Evolutionary conservation across 1,139 yeast genomes (phyloP), one percentile per base, ranked within the genome.

Genomic region (Geotrichum citri-aurantii): DNA sequence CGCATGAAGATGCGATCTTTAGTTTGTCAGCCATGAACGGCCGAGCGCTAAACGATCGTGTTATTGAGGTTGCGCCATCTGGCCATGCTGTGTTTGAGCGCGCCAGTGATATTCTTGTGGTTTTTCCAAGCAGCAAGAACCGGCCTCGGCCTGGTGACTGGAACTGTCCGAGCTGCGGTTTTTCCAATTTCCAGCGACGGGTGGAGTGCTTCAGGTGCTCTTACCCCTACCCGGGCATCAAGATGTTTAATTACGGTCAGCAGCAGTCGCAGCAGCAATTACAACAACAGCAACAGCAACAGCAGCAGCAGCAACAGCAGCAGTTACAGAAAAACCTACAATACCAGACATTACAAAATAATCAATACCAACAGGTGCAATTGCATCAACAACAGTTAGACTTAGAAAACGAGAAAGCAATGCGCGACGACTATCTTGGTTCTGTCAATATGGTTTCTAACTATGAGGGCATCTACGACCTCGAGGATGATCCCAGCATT

Each of bases 81-180:
- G 85, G 95, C 48, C 80, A 85, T 1, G 75, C 80, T 49, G 88
- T 92, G 1, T 76, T 92, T 58, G 96, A 89, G 65, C 81, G 83
- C 61, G 97, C 97, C 0, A 85, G 83, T 64, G 95, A 87, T 48
- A 81, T 91, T 55, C 76, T 92, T 60, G 80, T 89, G 0, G 89
- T 95, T 10, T 91, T 92, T 72, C 96, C 97, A 14, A 85, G 91
- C 27, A 85, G 89, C 54, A 91, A 91, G 68, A 91, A 91, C 71
- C 81, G 95, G 66, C 96, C 97, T 26, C 80, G 98, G 68, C 97
- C 97, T 0, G 98, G 98, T 26, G 98, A 92, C 70, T 92, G 98
- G 98, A 88, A 89, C 7, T 92, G 98, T 73, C 96, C 97, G 19
- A 85, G 93, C 6, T 92, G 98, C 77, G 97, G 97, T 0, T 92